Conservation (phyloP, 1,139 yeast species). For the Saccharomyces hybrid region DNA sequence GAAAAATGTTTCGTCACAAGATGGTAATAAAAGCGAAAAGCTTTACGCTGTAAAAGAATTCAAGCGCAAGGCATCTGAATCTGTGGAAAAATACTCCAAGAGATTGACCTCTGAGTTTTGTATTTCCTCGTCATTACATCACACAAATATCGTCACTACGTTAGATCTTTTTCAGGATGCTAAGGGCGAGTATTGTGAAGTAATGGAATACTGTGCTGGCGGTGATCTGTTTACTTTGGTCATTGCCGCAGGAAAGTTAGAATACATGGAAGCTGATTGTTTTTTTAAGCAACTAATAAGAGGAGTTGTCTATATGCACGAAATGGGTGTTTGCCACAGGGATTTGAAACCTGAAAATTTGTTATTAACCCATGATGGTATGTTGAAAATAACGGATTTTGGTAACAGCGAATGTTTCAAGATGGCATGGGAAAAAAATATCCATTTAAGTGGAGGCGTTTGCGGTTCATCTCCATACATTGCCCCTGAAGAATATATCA, state of each 20-base stretch:
- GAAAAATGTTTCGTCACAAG: conserved; percentile 16
- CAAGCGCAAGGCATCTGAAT: conserved; percentile 49
- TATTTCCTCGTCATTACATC: conserved; percentile 72
- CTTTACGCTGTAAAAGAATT: conserved; percentile 82
- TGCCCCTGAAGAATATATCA: conserved; percentile 88
- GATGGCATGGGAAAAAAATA: conserved; percentile 92
- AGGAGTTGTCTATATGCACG: conserved; percentile 93
- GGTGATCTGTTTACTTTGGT: conserved; percentile 88
- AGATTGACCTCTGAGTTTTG: conserved; percentile 80
- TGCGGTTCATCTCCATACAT: conserved; percentile 90
- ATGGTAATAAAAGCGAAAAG: conserved; percentile 36
- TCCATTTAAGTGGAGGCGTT: conserved; percentile 75
- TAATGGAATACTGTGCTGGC: conserved; percentile 93
- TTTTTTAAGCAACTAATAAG: conserved; percentile 84
- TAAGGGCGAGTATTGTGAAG: conserved; percentile 89
- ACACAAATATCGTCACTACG: conserved; percentile 74
- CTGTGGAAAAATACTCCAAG: conserved; percentile 53
- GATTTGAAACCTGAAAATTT: conserved; percentile 93
- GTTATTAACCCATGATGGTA: conserved; percentile 69
- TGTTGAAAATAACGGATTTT: conserved; percentile 83
- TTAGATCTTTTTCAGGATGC: conserved; percentile 83
- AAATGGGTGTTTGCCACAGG: conserved; percentile 93
- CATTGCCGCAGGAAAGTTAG: conserved; percentile 75
- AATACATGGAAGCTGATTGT: conserved; percentile 86
- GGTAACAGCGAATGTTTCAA: conserved; percentile 94